Conservation (phyloP, 768 basidiomycete species). For the Hortiboletus campestris region DNA sequence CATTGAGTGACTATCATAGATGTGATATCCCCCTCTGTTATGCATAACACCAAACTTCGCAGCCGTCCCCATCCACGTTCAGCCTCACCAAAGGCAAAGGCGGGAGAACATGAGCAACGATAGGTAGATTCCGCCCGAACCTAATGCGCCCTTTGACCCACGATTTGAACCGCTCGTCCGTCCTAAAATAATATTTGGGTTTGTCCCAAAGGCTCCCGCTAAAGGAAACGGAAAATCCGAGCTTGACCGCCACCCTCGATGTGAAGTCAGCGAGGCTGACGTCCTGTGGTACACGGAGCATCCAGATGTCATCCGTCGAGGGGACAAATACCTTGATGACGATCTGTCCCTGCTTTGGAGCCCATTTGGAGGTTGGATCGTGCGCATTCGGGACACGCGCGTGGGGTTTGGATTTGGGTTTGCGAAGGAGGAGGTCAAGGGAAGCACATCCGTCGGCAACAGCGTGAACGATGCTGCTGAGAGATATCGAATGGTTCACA, state of each 20-base stretch:
- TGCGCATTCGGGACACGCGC: neutral
- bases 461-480: slow-evolving; percentile 13
- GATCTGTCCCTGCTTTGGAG: slow-evolving; percentile 34
- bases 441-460: slow-evolving; percentile 15
- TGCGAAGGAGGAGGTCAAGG: slow-evolving; percentile 18
- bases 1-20: neutral
- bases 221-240: slow-evolving; percentile 37
- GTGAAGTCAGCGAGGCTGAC: slow-evolving; percentile 32
- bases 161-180: slow-evolving; percentile 32
- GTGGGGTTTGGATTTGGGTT: neutral
- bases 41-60: slow-evolving; percentile 25
- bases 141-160: slow-evolving; percentile 36
- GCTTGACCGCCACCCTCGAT: slow-evolving; percentile 32
- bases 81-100: slow-evolving; percentile 17
- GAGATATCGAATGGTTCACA: slow-evolving; percentile 15
- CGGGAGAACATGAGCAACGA: slow-evolving; percentile 31
- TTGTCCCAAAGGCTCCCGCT: slow-evolving; percentile 32
- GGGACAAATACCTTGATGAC: slow-evolving; percentile 41
- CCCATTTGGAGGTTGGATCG: slow-evolving; percentile 25
- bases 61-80: slow-evolving; percentile 14
- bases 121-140: slow-evolving; percentile 35
- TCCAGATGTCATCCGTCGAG: slow-evolving; percentile 41
- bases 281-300: slow-evolving; percentile 33
- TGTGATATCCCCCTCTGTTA: neutral
- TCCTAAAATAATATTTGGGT: slow-evolving; percentile 29